phyloP scores from a whole-genome alignment of 2,329 filamentous ascomycete genomes.

The Saccharata proteae region DNA sequence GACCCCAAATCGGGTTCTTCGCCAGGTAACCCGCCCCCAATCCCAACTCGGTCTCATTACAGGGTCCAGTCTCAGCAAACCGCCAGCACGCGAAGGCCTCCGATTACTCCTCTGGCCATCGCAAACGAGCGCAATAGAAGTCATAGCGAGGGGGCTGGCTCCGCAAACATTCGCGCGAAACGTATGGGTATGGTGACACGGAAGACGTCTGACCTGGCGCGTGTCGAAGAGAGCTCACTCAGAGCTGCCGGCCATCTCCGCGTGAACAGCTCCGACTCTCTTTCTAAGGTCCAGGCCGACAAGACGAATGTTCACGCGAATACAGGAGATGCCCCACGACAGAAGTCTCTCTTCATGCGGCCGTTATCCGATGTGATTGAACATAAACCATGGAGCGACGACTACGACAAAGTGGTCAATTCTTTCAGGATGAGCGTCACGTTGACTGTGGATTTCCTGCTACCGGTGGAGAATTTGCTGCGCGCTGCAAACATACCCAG shows the following conservation, averaged over 20 bases:
- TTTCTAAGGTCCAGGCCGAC: slow-evolving; percentile 9
- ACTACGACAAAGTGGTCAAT: slow-evolving; percentile 40
- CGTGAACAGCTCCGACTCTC: slow-evolving; percentile 33
- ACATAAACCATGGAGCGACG: slow-evolving; percentile 36
- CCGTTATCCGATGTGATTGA: slow-evolving; percentile 47
- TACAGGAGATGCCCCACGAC: slow-evolving; percentile 2
- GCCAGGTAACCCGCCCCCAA: slow-evolving; percentile 52
- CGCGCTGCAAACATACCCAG: slow-evolving; percentile 5
- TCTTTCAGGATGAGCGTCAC: slow-evolving; percentile 37
- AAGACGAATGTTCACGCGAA: background rate
- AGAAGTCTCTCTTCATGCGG: slow-evolving; percentile 16
- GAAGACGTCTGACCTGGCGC: slow-evolving; percentile 37
- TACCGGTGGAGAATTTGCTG: slow-evolving; percentile 5
- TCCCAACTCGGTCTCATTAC: slow-evolving; percentile 71
- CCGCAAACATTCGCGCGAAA: slow-evolving; percentile 41
- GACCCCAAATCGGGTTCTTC: slow-evolving; percentile 47
- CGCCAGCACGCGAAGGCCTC: slow-evolving; percentile 51
- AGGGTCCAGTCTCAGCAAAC: slow-evolving; percentile 60
- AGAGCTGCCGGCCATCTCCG: slow-evolving; percentile 44
- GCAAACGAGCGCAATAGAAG: slow-evolving; percentile 56
- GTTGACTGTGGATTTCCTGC: slow-evolving; percentile 11
- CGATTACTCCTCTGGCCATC: slow-evolving; percentile 52
- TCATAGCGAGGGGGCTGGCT: slow-evolving; percentile 46
- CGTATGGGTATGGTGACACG: slow-evolving; percentile 41
- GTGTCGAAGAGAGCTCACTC: slow-evolving; percentile 39